Evolutionary conservation across 257 asterid species (phyloP).

Genomic region (Voacanga thouarsii): DNA sequence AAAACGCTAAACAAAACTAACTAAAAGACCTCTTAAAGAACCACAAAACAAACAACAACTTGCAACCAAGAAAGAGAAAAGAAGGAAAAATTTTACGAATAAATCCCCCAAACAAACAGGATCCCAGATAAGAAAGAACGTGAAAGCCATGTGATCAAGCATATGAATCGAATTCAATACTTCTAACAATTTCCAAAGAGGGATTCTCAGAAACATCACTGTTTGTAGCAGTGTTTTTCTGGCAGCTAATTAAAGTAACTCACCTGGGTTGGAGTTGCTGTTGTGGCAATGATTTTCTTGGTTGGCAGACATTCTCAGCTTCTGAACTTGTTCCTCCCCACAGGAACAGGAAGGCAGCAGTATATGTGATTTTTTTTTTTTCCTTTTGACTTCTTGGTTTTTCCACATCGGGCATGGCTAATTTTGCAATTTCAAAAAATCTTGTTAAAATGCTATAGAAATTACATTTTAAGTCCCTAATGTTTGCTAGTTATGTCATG

Average conservation of each 20-base stretch:
- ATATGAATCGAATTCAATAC: neutral
- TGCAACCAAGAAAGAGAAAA: neutral
- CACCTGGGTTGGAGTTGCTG: neutral
- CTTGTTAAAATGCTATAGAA: too few species aligned
- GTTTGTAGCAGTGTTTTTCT: neutral
- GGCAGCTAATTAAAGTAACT: neutral
- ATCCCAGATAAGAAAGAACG: neutral
- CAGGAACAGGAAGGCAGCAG: neutral
- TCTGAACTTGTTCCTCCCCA: neutral
- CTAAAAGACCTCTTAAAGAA: neutral
- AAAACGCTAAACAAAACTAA: neutral
- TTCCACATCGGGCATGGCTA: too few species aligned
- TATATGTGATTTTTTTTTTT: neutral
- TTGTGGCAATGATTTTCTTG: neutral
- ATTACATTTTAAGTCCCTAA: too few species aligned
- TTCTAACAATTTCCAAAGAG: neutral
- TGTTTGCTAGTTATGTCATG: too few species aligned
- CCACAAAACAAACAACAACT: neutral
- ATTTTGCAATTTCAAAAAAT: too few species aligned
- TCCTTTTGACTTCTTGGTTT: too few species aligned
- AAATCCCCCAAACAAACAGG: neutral
- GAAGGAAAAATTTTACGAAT: neutral
- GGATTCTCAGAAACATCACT: neutral
- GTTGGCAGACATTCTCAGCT: neutral
- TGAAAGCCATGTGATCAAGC: neutral